phyloP scores from a whole-genome alignment of 148 eudicot species.

The Rhododendron ferrugineum region DNA sequence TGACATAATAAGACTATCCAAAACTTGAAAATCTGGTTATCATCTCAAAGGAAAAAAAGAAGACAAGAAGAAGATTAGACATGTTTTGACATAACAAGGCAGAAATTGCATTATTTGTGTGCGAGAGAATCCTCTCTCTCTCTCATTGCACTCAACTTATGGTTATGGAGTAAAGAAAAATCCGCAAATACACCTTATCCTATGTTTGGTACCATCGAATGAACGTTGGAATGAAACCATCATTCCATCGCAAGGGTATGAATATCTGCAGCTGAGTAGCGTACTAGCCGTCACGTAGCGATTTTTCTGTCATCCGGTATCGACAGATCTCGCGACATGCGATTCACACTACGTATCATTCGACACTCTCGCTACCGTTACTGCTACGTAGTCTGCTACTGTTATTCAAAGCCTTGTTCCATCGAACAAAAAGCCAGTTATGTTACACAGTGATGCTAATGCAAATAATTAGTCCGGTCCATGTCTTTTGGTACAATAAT shows the following conservation, averaged over 20 bases:
- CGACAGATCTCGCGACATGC: too few relatives aligned
- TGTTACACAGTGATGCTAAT: background rate
- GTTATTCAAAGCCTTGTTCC: too few relatives aligned
- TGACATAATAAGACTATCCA: background rate
- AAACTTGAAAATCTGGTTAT: background rate
- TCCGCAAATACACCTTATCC: too few relatives aligned
- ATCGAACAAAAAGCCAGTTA: too few relatives aligned
- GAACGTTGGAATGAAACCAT: background rate
- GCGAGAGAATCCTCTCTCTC: background rate
- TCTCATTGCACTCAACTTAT: background rate
- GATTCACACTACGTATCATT: too few relatives aligned
- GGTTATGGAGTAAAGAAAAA: too few relatives aligned
- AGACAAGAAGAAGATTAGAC: background rate
- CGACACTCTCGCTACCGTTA: too few relatives aligned
- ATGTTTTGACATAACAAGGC: background rate
- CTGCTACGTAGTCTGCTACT: too few relatives aligned
- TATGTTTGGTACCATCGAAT: too few relatives aligned
- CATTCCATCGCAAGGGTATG: background rate
- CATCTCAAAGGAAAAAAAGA: background rate
- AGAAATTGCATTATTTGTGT: background rate
- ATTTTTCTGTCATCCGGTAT: too few relatives aligned
- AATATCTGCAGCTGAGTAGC: too few relatives aligned
- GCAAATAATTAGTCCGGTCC: background rate
- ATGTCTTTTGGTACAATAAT: background rate
- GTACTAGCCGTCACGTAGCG: too few relatives aligned